Evolutionary conservation across 768 basidiomycete species (phyloP), one percentile per base, ranked within the genome.

Genomic region (Termitomyces sp.): DNA sequence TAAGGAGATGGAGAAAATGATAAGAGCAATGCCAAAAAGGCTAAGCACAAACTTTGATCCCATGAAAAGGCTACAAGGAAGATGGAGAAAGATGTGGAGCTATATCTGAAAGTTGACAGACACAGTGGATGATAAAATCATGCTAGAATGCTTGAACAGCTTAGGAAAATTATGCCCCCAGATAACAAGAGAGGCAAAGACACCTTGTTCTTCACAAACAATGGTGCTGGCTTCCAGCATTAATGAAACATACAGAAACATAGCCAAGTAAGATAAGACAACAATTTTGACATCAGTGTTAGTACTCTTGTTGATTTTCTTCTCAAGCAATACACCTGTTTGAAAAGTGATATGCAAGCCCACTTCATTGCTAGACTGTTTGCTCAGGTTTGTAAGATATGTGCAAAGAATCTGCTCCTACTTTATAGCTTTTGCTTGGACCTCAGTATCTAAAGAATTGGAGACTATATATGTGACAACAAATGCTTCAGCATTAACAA

Each of bases 181-280:
- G 46, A 75, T 74, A 2, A 68, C 67, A 3, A 90, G 65, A 17
- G 85, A 85, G 2, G 77, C 65, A 31, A 77, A 42, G 0, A 87
- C 65, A 11, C 87, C 78, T 42, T 87, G 85, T 55, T 85, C 87
- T 52, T 84, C 85, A 19, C 78, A 75, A 38, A 75, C 71, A 9
- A 74, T 67, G 46, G 81, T 67, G 1, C 83, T 80, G 53, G 77
- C 85, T 12, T 97, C 97, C 30, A 99, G 77, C 1, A 92, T 90
- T 59, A 98, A 71, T 0, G 94, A 88, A 53, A 98, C 83, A 66
- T 99, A 99, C 70, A 97, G 78, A 74, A 98, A 98, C 97, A 98
- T 98, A 56, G 94, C 90, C 50, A 98, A 75, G 69, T 99, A 99
- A 0, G 92, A 95, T 0, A 94, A 78, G 21, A 96, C 86, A 26